A percentile compares a stretch with the other conserved stretches of the same genome.
These are phyloP conservation scores for Podila epigama DNA, from an alignment of 192 early-diverging fungal genomes.

Conservation along the genomic window DNA sequence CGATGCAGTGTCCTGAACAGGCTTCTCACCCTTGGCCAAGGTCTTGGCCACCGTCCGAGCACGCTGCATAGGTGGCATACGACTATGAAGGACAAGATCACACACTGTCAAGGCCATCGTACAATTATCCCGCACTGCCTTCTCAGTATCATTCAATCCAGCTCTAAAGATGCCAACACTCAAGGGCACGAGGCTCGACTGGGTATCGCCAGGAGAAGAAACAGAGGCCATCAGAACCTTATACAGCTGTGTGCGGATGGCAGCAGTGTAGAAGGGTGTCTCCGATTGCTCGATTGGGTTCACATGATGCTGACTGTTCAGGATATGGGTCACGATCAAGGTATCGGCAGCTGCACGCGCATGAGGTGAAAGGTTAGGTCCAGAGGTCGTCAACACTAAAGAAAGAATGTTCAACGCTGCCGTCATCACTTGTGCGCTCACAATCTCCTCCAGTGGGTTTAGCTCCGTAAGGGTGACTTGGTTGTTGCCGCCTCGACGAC, in stretches of 20 bases:
- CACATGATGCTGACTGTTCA: constrained; percentile 43
- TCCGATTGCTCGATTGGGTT: constrained; percentile 42
- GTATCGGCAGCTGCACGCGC: constrained; percentile 41
- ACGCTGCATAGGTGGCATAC: constrained; percentile 59
- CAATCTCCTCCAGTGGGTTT: constrained; percentile 31
- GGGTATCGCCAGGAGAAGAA: constrained; percentile 41
- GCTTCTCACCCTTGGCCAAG: constrained; percentile 20
- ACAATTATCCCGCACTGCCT: constrained; percentile 37
- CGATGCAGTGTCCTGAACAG: constrained; percentile 25
- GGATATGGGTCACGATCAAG: constrained; percentile 30
- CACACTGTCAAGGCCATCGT: constrained; percentile 55
- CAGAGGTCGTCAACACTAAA: constrained; percentile 23
- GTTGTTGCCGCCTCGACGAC: constrained; percentile 21
- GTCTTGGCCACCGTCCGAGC: constrained; percentile 19
- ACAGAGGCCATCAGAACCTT: constrained; percentile 27
- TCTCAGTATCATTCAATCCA: constrained; percentile 48
- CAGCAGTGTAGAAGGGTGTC: constrained; percentile 23
- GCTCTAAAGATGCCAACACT: constrained; percentile 42
- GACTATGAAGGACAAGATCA: constrained; percentile 61
- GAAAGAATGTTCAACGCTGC: constrained; percentile 30
- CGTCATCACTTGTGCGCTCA: constrained; percentile 25
- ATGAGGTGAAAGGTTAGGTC: constrained; percentile 33
- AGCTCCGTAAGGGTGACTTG: constrained; percentile 1
- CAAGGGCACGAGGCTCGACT: constrained; percentile 37
- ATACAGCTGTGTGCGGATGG: constrained; percentile 33